Percentiles rank a stretch among this genome's conserved stretches.
Evolutionary conservation across 2,329 filamentous ascomycete species (phyloP).

Genomic region (Arthroderma sp.): DNA sequence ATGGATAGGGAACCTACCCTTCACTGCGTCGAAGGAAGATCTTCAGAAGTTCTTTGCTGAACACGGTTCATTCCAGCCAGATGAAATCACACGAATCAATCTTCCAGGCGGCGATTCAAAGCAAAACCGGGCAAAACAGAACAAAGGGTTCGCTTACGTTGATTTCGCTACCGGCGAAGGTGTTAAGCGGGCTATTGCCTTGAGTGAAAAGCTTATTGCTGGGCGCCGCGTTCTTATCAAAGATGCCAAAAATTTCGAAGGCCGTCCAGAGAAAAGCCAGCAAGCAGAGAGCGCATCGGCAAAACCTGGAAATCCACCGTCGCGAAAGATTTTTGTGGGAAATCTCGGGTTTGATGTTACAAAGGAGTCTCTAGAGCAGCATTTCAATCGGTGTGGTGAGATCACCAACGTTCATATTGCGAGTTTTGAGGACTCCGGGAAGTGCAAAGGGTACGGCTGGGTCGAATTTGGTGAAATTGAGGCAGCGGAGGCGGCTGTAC

Average conservation of each 20-base stretch:
- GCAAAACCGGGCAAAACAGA: conserved; percentile 41
- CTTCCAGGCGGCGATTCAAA: conserved; percentile 52
- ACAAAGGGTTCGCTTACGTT: conserved; percentile 93
- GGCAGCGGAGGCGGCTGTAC: conserved; percentile 61
- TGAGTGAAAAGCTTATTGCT: conserved; percentile 70
- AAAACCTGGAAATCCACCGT: conserved; percentile 42
- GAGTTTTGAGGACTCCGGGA: conserved; percentile 90
- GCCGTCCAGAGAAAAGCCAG: conserved; percentile 59
- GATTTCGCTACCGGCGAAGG: conserved; percentile 63
- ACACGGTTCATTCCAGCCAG: conserved; percentile 50
- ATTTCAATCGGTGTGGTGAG: conserved; percentile 75
- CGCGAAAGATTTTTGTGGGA: conserved; percentile 75
- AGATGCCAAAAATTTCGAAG: conserved; percentile 77
- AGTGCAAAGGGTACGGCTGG: conserved; percentile 97
- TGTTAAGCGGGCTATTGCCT: conserved; percentile 62
- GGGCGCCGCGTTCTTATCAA: conserved; percentile 85
- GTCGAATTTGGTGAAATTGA: conserved; percentile 74
- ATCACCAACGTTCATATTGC: conserved; percentile 77
- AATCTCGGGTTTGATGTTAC: conserved; percentile 74
- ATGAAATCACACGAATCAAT: conserved; percentile 72
- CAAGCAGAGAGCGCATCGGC: conserved; percentile 21
- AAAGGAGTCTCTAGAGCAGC: conserved; percentile 64
- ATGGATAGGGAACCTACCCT: conserved; percentile 95
- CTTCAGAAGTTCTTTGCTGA: conserved; percentile 70
- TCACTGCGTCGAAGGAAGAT: conserved; percentile 59